These are phyloP conservation scores for Albugo laibachii DNA, from an alignment of 352 stramenopile species.

Conservation along the genomic window DNA sequence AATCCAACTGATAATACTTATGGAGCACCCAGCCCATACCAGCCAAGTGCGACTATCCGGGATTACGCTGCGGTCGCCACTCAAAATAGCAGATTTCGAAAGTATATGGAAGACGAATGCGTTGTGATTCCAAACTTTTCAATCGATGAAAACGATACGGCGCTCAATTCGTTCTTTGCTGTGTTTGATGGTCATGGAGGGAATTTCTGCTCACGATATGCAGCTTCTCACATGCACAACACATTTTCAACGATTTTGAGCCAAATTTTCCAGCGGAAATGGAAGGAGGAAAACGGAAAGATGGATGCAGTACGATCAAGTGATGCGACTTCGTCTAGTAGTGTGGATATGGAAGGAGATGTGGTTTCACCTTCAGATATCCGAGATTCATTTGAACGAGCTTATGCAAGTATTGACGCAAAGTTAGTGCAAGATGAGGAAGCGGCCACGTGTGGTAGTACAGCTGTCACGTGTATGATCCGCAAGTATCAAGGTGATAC, in stretches of 20 bases:
- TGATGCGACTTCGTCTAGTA: constrained; percentile 25
- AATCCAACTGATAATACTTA: too few relatives aligned
- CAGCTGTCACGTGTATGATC: constrained; percentile 54
- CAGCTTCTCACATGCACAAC: constrained; percentile 42
- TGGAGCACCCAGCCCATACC: constrained; percentile 1
- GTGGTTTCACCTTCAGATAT: constrained; percentile 14
- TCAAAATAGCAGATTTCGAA: constrained; percentile 60
- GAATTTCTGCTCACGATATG: constrained; percentile 63
- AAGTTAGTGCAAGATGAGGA: constrained; percentile 49
- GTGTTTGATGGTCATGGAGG: constrained; percentile 71
- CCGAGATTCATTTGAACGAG: constrained; percentile 30
- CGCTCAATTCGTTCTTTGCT: constrained; percentile 58
- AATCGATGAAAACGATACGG: constrained; percentile 30
- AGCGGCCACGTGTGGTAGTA: constrained; percentile 40
- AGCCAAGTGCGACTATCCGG: constrained; percentile 21
- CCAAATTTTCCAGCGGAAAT: constrained; percentile 16
- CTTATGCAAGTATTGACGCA: constrained; percentile 37
- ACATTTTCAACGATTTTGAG: constrained; percentile 25
- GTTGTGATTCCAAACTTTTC: constrained; percentile 47
- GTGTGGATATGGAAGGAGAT: constrained; percentile 9
- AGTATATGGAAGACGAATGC: constrained; percentile 73
- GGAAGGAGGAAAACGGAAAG: not conserved
- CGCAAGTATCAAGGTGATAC: constrained; percentile 30
- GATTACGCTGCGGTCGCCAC: constrained; percentile 57
- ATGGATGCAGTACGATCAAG: constrained; percentile 10